Percentiles rank a stretch among this genome's conserved stretches.
phyloP scores from a whole-genome alignment of 78 protist genomes.

The Pelomyxa schiedti region DNA sequence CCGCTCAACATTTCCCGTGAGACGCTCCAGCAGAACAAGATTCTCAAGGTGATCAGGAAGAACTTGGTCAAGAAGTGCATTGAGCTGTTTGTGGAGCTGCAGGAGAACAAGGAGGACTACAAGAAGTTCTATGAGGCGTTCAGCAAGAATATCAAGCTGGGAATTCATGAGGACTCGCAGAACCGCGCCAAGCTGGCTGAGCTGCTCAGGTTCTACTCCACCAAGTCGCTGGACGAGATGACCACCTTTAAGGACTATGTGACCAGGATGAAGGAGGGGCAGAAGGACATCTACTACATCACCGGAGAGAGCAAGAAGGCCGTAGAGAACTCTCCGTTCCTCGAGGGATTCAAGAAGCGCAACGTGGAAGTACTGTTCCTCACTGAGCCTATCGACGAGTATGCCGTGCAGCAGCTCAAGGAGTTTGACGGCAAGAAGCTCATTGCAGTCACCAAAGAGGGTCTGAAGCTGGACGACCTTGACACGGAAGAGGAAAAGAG shows the following conservation, averaged over 20 bases:
- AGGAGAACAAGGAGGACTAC: slow-evolving; percentile 95
- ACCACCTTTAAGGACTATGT: slow-evolving; percentile 96
- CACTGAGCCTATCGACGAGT: slow-evolving; percentile 99
- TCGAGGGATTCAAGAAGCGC: slow-evolving; percentile 70
- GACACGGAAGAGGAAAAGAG: slow-evolving; percentile 97
- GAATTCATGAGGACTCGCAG: slow-evolving; percentile 96
- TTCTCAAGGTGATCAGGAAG: slow-evolving; percentile 96
- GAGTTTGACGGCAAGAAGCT: slow-evolving; percentile 98
- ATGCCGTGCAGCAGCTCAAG: slow-evolving; percentile 94
- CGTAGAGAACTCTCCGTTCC: slow-evolving; percentile 87
- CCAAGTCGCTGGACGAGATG: slow-evolving; percentile 86
- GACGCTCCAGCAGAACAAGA: slow-evolving; percentile 97
- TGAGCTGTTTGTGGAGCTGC: slow-evolving; percentile 92
- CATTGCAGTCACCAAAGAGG: slow-evolving; percentile 97
- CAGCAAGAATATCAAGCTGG: slow-evolving; percentile 96
- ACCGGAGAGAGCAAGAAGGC: slow-evolving; percentile 89
- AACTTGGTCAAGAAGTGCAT: slow-evolving; percentile 96
- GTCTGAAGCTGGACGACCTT: slow-evolving; percentile 81
- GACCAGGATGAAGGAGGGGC: slow-evolving; percentile 94
- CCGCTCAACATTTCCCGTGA: slow-evolving; percentile 99
- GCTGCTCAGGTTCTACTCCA: slow-evolving; percentile 90
- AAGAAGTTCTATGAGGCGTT: slow-evolving; percentile 96
- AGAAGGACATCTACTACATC: slow-evolving; percentile 98
- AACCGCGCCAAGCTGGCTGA: slow-evolving; percentile 94
- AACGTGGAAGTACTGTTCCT: slow-evolving; percentile 94